These are phyloP conservation scores for Phytophthora pluvialis DNA, from an alignment of 352 stramenopile species.

Conservation along the genomic window DNA sequence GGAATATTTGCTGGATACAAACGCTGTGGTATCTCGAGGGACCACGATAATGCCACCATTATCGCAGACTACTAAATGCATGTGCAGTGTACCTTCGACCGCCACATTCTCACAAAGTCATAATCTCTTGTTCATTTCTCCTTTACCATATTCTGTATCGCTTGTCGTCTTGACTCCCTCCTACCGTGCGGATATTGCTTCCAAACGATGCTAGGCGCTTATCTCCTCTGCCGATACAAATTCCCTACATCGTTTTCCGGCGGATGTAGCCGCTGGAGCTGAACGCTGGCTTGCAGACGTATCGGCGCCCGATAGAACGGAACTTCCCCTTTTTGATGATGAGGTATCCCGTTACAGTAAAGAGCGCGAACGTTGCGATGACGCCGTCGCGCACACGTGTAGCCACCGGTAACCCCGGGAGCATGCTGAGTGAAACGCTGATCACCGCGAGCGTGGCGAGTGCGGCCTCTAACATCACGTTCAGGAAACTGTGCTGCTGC, in stretches of 20 bases:
- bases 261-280: slow-evolving; percentile 89
- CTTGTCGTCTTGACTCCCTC: not conserved
- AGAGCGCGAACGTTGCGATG: slow-evolving; percentile 55
- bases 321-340: slow-evolving; percentile 88
- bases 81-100: no score
- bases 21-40: no score
- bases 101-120: not conserved
- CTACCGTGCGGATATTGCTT: not conserved
- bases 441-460: slow-evolving; percentile 59
- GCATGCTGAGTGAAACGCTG: slow-evolving; percentile 71
- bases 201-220: not conserved
- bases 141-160: slow-evolving; percentile 13
- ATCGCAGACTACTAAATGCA: no score
- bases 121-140: slow-evolving; percentile 10
- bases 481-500: slow-evolving; percentile 80
- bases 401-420: slow-evolving; percentile 55
- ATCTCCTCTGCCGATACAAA: slow-evolving; percentile 1
- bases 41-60: no score
- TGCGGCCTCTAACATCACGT: slow-evolving; percentile 62
- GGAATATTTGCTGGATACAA: no score
- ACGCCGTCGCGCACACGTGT: slow-evolving; percentile 70
- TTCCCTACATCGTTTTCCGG: slow-evolving; percentile 50
- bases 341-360: slow-evolving; percentile 61
- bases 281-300: slow-evolving; percentile 88
- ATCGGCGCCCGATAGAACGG: slow-evolving; percentile 75